Conservation (phyloP, 805 yeast species). For the Candida orba region DNA sequence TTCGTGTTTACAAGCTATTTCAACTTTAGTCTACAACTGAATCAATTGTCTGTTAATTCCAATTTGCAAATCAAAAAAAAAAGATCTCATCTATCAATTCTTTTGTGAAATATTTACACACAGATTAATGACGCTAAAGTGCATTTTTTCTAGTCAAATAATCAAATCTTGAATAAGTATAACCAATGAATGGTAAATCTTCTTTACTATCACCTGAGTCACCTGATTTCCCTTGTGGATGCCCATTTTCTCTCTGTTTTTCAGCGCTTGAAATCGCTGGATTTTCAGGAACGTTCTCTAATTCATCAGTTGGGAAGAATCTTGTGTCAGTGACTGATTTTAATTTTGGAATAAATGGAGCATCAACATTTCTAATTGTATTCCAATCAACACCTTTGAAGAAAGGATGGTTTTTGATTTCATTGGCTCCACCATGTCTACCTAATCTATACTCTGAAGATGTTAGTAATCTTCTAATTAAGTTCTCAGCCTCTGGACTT, state of each 20-base stretch:
- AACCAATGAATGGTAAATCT: slow-evolving; percentile 95
- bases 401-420: slow-evolving; percentile 66
- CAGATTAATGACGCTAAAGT: slow-evolving; percentile 12
- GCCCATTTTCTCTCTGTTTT: slow-evolving; percentile 44
- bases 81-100: neutral
- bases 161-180: slow-evolving; percentile 92
- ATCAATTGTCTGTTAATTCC: too few relatives aligned
- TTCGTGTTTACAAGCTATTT: too few relatives aligned
- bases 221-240: slow-evolving; percentile 19
- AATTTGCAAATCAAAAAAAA: neutral
- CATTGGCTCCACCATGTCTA: slow-evolving; percentile 54
- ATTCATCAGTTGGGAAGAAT: slow-evolving; percentile 96
- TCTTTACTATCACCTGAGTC: slow-evolving; percentile 53
- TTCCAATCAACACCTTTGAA: slow-evolving; percentile 85
- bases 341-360: slow-evolving; percentile 94
- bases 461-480: slow-evolving; percentile 80
- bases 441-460: slow-evolving; percentile 77
- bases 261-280: slow-evolving; percentile 68
- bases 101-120: neutral
- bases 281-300: slow-evolving; percentile 89
- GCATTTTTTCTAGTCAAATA: slow-evolving; percentile 74
- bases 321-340: slow-evolving; percentile 92
- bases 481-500: slow-evolving; percentile 89
- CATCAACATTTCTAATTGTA: slow-evolving; percentile 58
- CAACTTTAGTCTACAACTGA: too few relatives aligned